phyloP scores from a whole-genome alignment of 1,284 basidiomycete species.

The Ustilago nuda region DNA sequence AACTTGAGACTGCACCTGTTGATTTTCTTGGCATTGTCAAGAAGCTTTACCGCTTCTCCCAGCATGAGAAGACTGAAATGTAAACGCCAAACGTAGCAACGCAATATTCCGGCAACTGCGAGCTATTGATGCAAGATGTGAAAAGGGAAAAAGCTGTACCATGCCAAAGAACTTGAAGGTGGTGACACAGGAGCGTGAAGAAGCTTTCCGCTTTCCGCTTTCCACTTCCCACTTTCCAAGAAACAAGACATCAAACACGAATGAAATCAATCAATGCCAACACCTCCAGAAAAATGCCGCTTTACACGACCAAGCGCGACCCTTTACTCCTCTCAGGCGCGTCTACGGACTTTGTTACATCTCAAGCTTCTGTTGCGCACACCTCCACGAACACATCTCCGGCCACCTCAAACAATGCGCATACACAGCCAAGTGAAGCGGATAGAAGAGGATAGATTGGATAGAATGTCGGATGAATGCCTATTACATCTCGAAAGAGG shows the following conservation, averaged over 20 bases:
- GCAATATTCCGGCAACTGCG: too few species aligned
- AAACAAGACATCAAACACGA: background rate
- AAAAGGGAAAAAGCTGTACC: background rate
- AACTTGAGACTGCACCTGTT: slow-evolving; percentile 5
- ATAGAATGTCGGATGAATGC: background rate
- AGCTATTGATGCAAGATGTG: too few species aligned
- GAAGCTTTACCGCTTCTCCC: background rate
- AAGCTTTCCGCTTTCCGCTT: background rate
- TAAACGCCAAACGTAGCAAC: background rate
- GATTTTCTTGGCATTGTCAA: slow-evolving; percentile 37
- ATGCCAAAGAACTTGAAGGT: background rate
- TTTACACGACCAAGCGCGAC: slow-evolving; percentile 22
- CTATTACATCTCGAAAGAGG: background rate
- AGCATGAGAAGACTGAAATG: background rate
- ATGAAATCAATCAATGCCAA: slow-evolving; percentile 1
- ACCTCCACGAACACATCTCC: background rate
- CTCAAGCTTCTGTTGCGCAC: background rate
- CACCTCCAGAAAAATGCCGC: slow-evolving; percentile 5
- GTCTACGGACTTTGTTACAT: background rate
- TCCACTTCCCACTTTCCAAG: background rate
- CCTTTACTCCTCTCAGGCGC: background rate
- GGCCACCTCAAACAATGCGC: background rate
- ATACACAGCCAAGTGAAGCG: background rate
- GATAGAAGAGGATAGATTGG: background rate
- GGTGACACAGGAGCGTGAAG: background rate